Percentiles rank a stretch among this genome's conserved stretches.
Conservation (phyloP, 192 early-diverging fungal genomes). For the Podila verticillata region DNA sequence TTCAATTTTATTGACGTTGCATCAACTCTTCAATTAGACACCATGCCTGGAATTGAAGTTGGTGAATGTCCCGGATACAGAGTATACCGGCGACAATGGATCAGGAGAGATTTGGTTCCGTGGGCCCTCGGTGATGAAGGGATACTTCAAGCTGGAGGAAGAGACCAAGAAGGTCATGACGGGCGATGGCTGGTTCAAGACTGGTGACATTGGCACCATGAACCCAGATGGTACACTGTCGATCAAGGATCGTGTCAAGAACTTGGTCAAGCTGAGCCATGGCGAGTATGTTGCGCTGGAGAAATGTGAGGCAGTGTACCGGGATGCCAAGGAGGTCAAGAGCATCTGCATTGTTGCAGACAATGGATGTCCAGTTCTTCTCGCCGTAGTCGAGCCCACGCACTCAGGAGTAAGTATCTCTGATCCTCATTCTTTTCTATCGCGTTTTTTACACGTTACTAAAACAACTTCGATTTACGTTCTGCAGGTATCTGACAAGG, state of each 20-base stretch:
- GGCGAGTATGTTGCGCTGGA: conserved; percentile 77
- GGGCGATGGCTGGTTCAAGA: conserved; percentile 76
- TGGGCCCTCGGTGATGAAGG: conserved; percentile 68
- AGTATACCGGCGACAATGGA: conserved; percentile 55
- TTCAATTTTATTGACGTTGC: neutral
- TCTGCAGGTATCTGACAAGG: conserved; percentile 26
- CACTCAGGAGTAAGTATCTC: conserved; percentile 48
- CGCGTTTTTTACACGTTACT: conserved; percentile 2
- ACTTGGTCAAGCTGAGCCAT: conserved; percentile 78
- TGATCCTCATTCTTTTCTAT: conserved; percentile 16
- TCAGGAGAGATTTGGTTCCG: conserved; percentile 76
- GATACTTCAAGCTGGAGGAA: conserved; percentile 73
- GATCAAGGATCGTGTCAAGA: conserved; percentile 87
- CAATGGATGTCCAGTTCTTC: conserved; percentile 66
- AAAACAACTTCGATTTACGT: neutral
- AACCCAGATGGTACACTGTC: conserved; percentile 72
- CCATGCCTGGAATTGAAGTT: conserved; percentile 70
- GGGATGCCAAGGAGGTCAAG: conserved; percentile 70
- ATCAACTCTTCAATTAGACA: conserved; percentile 16
- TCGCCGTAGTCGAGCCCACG: conserved; percentile 77
- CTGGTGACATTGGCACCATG: conserved; percentile 80
- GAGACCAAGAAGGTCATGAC: conserved; percentile 69
- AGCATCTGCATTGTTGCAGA: conserved; percentile 81
- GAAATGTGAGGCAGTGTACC: conserved; percentile 76
- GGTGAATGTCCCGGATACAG: conserved; percentile 64